Percentiles rank a stretch among this genome's conserved stretches.
Conservation (phyloP, 2,329 filamentous ascomycete genomes). For the Hypoxylon sp. region DNA sequence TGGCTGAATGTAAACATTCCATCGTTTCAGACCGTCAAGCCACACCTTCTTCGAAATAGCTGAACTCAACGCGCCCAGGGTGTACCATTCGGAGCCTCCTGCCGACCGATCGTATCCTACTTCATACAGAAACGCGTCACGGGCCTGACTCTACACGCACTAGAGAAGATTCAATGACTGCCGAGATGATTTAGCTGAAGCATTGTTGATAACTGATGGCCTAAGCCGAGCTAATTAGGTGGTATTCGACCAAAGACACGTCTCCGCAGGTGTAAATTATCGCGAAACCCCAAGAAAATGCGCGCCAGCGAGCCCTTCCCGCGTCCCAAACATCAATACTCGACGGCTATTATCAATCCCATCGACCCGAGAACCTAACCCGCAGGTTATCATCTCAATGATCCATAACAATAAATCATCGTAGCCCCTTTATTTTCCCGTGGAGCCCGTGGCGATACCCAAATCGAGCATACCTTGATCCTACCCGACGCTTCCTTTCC, state of each 20-base stretch:
- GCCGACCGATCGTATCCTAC: background rate
- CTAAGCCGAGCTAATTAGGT: background rate
- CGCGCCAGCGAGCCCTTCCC: background rate
- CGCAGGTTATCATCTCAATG: background rate
- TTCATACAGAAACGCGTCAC: background rate
- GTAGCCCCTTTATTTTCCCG: background rate
- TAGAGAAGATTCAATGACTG: background rate
- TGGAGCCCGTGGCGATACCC: too few species aligned
- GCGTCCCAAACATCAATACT: background rate
- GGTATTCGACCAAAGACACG: background rate
- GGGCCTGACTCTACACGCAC: background rate
- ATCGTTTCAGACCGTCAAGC: conserved; percentile 6
- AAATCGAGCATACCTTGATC: conserved; percentile 1
- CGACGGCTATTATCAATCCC: background rate
- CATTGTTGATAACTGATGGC: background rate
- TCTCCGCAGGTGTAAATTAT: too few species aligned
- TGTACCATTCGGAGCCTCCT: background rate
- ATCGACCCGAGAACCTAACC: background rate
- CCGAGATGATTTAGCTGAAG: background rate
- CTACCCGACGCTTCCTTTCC: background rate
- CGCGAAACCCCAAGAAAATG: background rate
- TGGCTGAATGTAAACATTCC: background rate
- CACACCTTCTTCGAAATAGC: background rate
- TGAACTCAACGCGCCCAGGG: background rate
- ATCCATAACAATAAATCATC: background rate